Evolutionary conservation across 768 basidiomycete species (phyloP).

Genomic region (Calocera viscosa): DNA sequence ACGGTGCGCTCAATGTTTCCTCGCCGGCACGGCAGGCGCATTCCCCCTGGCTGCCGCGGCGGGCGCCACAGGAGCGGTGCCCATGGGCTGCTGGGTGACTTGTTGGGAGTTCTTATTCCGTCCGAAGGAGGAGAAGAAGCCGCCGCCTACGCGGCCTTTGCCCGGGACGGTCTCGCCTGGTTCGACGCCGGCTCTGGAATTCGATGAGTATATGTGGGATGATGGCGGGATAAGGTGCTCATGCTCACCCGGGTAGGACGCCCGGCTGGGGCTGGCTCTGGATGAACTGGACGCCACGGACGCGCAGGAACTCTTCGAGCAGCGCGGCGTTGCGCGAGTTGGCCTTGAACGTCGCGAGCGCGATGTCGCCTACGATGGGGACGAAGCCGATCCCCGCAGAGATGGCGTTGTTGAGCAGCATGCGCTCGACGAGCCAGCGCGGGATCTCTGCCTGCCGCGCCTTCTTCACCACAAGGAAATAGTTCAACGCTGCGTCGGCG

Average conservation of each 20-base stretch:
- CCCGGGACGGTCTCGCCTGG: neutral
- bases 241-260: neutral
- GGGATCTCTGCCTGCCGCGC: constrained; percentile 61
- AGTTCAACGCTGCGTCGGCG: constrained; percentile 51
- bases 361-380: constrained; percentile 63
- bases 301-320: constrained; percentile 69
- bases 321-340: constrained; percentile 81
- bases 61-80: neutral
- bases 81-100: neutral
- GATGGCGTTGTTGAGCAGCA: constrained; percentile 66
- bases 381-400: constrained; percentile 45
- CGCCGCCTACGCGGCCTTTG: neutral
- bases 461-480: constrained; percentile 63
- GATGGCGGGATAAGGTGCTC: neutral
- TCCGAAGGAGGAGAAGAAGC: neutral
- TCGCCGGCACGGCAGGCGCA: neutral
- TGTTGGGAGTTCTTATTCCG: neutral
- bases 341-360: constrained; percentile 67
- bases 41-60: neutral
- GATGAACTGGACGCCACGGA: constrained; percentile 63
- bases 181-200: neutral
- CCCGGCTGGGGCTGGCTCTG: constrained; percentile 24
- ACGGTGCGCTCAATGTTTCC: neutral
- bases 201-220: neutral
- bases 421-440: constrained; percentile 51